Evolutionary conservation across 2,329 filamentous ascomycete genomes (phyloP).

Genomic region (Zymoseptoria brevis): DNA sequence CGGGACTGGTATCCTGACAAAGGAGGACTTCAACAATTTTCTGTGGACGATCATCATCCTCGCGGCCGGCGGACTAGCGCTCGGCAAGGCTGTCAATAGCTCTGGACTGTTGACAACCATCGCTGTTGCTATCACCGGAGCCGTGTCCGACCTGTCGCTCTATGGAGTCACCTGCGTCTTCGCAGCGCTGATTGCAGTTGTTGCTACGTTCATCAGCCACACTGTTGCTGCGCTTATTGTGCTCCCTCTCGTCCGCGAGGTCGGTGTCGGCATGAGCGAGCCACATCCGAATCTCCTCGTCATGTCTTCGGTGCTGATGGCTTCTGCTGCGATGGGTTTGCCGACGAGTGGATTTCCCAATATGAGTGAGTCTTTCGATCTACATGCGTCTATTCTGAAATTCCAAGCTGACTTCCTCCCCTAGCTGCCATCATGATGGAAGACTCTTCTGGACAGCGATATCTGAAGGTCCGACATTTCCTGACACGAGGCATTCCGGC

Average conservation of each 20-base stretch:
- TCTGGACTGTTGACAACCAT: constrained; percentile 88
- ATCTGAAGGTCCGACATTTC: constrained; percentile 88
- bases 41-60: constrained; percentile 99
- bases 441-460: constrained; percentile 84
- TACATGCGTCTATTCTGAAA: no score
- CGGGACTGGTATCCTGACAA: constrained; percentile 88
- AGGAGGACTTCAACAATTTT: constrained; percentile 99
- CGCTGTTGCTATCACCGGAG: constrained; percentile 63
- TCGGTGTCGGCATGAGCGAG: constrained; percentile 76
- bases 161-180: constrained; percentile 87
- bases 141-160: constrained; percentile 69
- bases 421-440: constrained; percentile 99
- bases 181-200: constrained; percentile 72
- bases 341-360: constrained; percentile 97
- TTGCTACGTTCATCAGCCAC: constrained; percentile 96
- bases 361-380: constrained; percentile 99
- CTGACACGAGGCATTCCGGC: constrained; percentile 86
- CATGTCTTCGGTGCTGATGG: constrained; percentile 94
- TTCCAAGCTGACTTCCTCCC: constrained; percentile 6
- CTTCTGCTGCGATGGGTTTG: constrained; percentile 92
- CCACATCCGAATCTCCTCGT: constrained; percentile 91
- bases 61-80: constrained; percentile 81
- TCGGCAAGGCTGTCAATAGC: constrained; percentile 89
- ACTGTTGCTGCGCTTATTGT: constrained; percentile 95
- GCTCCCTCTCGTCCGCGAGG: constrained; percentile 77